Evolutionary conservation across 202 grass and related monocot species (phyloP), one percentile per base, ranked within the genome.

Genomic region (Dendrocalamus latiflorus): DNA sequence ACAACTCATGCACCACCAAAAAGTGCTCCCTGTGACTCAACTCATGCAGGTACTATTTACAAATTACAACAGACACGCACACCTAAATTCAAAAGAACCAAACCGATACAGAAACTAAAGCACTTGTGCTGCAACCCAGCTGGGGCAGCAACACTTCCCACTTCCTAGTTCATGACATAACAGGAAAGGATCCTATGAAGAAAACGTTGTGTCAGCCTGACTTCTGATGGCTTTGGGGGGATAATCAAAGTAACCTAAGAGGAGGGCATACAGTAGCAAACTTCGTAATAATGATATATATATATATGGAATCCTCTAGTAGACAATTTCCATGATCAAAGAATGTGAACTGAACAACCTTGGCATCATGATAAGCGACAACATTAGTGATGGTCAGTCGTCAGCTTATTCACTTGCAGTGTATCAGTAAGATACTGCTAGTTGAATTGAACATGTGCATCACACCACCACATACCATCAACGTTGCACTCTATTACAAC

Each of bases 41-140:
- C 56, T 30, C 20, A 65, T 34, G 26, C 59, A 53, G 36, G 20
- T 28, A 58, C 68, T 74, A 83, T 79, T 62, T 86, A 86, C 88
- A 90, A 14, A 82, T 58, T 77, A 89, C 78, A 89, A 89, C 58
- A 82, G 12, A 42, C 49, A 26, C 33, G 1, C 22, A 12, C 60
- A 10, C 64, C 65, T 71, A 85, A 39, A 58, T 62, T 72, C 43
- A 54, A 26, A 58, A 56, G 9, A 57, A 72, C 49, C 47, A 59
- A 55, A 72, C 34, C 1, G 18, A 47, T 36, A 53, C 17, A 55
- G 14, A 72, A 67, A 81, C 8, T 57, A 71, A 49, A 57, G 57
- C n/a, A 49, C 44, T 25, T 25, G 7, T 33, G 38, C 61, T 67
- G 67, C 53, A 39, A 60, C 16, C 43, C 11, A 43, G 54, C 54